These are phyloP conservation scores for Paragyromitra xinjiangensis DNA, from an alignment of 495 filamentous ascomycete genomes.

Conservation along the genomic window DNA sequence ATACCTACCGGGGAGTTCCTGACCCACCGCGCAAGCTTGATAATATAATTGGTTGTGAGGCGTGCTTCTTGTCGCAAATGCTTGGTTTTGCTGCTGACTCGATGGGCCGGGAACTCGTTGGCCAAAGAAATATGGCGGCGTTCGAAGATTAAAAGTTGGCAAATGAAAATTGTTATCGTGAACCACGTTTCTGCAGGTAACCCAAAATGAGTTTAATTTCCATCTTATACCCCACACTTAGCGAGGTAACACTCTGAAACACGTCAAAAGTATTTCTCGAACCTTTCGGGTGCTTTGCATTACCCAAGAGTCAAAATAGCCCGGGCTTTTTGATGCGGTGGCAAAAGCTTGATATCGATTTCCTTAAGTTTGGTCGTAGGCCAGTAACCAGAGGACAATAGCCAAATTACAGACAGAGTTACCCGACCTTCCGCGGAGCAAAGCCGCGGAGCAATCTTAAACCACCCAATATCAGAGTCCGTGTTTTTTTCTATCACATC, in stretches of 20 bases:
- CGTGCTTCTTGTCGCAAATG: background rate
- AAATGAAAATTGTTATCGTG: background rate
- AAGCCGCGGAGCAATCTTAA: constrained; percentile 7
- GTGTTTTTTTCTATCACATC: constrained; percentile 15
- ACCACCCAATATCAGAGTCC: background rate
- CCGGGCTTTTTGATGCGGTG: constrained; percentile 5
- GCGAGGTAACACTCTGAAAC: constrained; percentile 12
- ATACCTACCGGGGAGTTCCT: background rate
- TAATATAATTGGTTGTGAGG: background rate
- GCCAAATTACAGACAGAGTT: constrained; percentile 6
- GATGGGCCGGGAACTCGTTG: background rate
- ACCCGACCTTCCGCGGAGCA: constrained; percentile 6
- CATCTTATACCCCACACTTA: constrained; percentile 15
- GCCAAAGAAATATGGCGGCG: background rate
- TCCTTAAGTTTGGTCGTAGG: background rate
- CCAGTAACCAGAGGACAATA: background rate
- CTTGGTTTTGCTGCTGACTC: background rate
- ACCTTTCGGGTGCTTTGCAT: background rate
- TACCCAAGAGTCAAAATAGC: background rate
- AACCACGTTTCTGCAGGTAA: constrained; percentile 5
- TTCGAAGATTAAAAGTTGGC: background rate
- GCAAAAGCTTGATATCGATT: background rate
- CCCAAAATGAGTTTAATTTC: constrained; percentile 17
- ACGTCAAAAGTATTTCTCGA: constrained; percentile 8
- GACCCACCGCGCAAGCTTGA: background rate